Evolutionary conservation across 176 grass and related monocot genomes (phyloP).

Genomic region (Musa itinerans): DNA sequence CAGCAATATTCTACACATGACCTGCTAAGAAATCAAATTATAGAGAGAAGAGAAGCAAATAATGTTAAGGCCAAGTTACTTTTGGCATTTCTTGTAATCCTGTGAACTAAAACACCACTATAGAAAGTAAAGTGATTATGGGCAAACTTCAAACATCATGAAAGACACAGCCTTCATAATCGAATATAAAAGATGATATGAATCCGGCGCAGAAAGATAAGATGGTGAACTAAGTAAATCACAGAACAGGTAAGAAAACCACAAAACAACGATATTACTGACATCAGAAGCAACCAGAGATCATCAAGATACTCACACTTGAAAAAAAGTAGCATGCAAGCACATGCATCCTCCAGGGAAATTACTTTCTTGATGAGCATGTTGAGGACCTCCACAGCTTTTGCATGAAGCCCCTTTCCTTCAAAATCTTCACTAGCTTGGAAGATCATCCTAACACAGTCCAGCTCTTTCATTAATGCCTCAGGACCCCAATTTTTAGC

Average conservation of each 20-base stretch:
- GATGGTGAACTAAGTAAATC: background rate
- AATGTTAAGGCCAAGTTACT: background rate
- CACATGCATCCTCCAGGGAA: slow-evolving; percentile 45
- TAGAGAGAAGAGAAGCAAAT: background rate
- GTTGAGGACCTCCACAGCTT: slow-evolving; percentile 63
- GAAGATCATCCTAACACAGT: slow-evolving; percentile 91
- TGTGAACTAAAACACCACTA: background rate
- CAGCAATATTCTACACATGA: background rate
- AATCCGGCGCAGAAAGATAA: background rate
- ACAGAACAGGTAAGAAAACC: background rate
- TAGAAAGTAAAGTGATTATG: background rate
- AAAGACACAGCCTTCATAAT: background rate
- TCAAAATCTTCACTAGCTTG: slow-evolving; percentile 88
- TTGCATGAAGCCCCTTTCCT: slow-evolving; percentile 76
- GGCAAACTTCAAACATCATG: background rate
- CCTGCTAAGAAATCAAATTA: background rate
- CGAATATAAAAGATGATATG: background rate
- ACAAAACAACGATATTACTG: background rate
- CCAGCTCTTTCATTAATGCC: slow-evolving; percentile 69
- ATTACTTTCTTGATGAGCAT: slow-evolving; percentile 59
- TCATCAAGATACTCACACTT: slow-evolving; percentile 62
- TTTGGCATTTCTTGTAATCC: background rate
- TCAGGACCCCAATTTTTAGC: slow-evolving; percentile 63
- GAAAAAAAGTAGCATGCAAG: slow-evolving; percentile 87
- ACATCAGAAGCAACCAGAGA: slow-evolving; percentile 6